These are phyloP conservation scores for Xylaria polymorpha DNA, from an alignment of 2,329 filamentous ascomycete species.

Conservation along the genomic window DNA sequence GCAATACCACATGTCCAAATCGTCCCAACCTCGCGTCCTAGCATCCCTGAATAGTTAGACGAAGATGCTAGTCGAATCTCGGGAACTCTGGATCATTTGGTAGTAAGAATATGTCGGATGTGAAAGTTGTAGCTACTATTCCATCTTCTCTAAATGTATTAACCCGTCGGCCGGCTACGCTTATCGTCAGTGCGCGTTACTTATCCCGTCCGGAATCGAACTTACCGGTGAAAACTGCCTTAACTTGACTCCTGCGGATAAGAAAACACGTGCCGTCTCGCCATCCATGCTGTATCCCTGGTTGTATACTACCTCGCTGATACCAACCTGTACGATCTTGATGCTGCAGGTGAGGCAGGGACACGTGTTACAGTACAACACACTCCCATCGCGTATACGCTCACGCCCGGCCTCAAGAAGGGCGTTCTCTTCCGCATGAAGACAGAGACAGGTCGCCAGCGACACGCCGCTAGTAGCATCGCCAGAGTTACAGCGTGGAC, in stretches of 20 bases:
- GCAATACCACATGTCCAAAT: not conserved
- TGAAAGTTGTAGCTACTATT: constrained; percentile 27
- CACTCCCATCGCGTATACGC: constrained; percentile 82
- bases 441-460: constrained; percentile 88
- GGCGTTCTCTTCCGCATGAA: constrained; percentile 99
- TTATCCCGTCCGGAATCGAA: constrained; percentile 39
- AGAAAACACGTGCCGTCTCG: constrained; percentile 83
- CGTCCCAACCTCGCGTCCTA: not conserved
- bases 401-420: constrained; percentile 93
- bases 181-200: constrained; percentile 7
- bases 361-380: constrained; percentile 95
- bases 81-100: too few species aligned
- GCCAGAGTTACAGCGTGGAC: constrained; percentile 84
- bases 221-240: constrained; percentile 88
- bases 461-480: constrained; percentile 74
- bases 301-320: constrained; percentile 93
- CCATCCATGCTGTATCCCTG: constrained; percentile 95
- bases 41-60: not conserved
- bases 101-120: not conserved
- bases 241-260: constrained; percentile 83
- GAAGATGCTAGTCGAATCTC: not conserved
- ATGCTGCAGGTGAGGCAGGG: constrained; percentile 98
- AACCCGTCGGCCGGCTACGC: constrained; percentile 63
- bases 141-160: constrained; percentile 62
- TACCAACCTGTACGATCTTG: constrained; percentile 97